These are phyloP conservation scores for Calycina herbarum DNA, from an alignment of 2,329 filamentous ascomycete genomes.

Conservation along the genomic window DNA sequence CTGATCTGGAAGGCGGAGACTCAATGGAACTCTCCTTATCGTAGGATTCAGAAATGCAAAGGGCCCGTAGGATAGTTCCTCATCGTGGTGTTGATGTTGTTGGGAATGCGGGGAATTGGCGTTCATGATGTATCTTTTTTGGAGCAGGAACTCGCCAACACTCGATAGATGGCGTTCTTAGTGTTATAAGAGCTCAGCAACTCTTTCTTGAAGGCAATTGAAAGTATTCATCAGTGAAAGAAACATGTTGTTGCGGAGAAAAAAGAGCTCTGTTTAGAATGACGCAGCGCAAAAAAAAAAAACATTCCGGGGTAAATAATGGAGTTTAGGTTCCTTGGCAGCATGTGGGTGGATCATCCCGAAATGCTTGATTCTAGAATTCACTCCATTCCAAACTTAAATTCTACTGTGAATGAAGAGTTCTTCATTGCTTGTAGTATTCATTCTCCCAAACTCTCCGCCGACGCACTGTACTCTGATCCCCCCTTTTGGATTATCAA, in stretches of 20 bases:
- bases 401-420: background rate
- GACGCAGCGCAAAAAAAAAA: background rate
- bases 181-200: background rate
- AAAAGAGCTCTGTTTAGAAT: background rate
- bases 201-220: background rate
- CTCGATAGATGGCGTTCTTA: background rate
- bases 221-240: background rate
- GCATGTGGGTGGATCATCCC: background rate
- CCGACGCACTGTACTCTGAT: too few species aligned
- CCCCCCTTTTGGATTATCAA: too few species aligned
- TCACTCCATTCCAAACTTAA: background rate
- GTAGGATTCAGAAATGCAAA: slow-evolving; percentile 53
- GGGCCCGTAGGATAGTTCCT: slow-evolving; percentile 39
- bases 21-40: slow-evolving; percentile 8
- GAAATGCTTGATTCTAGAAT: background rate
- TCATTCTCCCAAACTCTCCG: too few species aligned
- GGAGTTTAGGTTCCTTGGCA: background rate
- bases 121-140: slow-evolving; percentile 7
- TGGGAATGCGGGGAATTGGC: slow-evolving; percentile 1
- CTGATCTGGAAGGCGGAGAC: background rate
- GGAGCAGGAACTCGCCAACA: background rate
- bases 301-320: background rate
- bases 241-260: background rate
- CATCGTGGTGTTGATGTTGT: slow-evolving; percentile 8
- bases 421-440: too few species aligned